Evolutionary conservation across 1,284 basidiomycete species (phyloP), one percentile per base, ranked within the genome.

Genomic region (Chondrostereum purpureum): DNA sequence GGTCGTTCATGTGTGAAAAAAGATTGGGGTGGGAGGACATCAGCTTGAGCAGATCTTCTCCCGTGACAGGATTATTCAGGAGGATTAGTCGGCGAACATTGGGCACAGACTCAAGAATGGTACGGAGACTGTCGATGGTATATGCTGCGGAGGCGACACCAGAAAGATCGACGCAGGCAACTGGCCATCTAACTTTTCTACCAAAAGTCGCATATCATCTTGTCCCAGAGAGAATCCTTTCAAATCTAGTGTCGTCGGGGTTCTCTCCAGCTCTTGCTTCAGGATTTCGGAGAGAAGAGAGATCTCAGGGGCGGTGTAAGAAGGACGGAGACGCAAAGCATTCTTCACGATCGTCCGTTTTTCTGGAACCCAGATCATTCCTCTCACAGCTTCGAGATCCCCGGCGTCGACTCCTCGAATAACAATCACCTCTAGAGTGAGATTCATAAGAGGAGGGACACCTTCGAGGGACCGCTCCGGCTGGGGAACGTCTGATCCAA

Each of bases 361-460:
- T 1, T 53, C 58, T 1, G 61, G 58, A 13, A 60, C 48, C 55
- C 46, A 55, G 13, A 61, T 18, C 16, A 65, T 19, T 5, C 49
- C 42, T 40, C 63, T 62, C 1, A 66, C 23, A 3, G 45, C 50
- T 12, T 42, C 41, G 4, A 51, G 53, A 18, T 62, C 54, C 2
- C 49, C 58, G 12, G 19, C 47, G 12, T 57, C 42, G 16, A 64
- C 43, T n/a, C 49, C 47, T n/a, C 58, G 55, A 8, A 48, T 44
- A 12, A 66, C 42, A 1, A 59, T 58, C 13, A 52, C 50, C 10
- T 46, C 46, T 6, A 67, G 24, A 1, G 59, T 41, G n/a, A 65
- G 43, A 16, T 62, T 56, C 2, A 51, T 50, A 14, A 65, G 58
- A 10, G 55, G 49, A 2, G 60, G 57, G 16, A 59, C 39, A 14